Conservation (phyloP, 1,284 basidiomycete species). For the Ustilago bromivora region DNA sequence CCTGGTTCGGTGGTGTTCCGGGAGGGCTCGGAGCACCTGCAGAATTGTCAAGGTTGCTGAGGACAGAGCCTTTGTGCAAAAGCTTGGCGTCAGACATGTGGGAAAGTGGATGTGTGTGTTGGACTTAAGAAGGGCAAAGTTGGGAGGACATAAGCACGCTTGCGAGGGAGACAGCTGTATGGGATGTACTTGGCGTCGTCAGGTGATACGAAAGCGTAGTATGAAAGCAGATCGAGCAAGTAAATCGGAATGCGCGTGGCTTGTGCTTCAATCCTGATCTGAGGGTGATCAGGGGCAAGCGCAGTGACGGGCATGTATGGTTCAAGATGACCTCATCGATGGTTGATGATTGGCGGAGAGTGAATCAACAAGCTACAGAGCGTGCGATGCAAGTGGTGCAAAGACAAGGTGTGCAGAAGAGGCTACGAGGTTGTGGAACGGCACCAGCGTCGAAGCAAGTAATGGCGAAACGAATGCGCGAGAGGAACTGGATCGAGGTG, state of each 20-base stretch:
- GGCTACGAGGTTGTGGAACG: no score
- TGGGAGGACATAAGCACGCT: neutral
- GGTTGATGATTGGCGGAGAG: neutral
- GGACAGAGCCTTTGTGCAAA: conserved; percentile 35
- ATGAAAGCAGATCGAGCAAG: no score
- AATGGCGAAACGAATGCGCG: no score
- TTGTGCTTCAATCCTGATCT: no score
- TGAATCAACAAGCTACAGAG: no score
- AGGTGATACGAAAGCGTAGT: neutral
- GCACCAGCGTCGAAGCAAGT: no score
- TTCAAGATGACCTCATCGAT: neutral
- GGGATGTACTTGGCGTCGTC: neutral
- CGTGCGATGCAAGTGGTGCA: no score
- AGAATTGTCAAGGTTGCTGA: conserved; percentile 40
- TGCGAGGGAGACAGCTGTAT: neutral
- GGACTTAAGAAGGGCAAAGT: neutral
- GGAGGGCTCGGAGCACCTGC: conserved; percentile 22
- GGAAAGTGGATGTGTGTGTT: conserved; percentile 5
- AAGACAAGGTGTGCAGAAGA: no score
- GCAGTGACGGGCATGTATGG: neutral
- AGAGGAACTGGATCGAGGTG: no score
- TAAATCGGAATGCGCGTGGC: no score
- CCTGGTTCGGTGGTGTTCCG: conserved; percentile 17
- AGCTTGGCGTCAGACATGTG: conserved; percentile 33
- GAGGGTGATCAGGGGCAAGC: neutral